These are phyloP conservation scores for Coemansia sp. DNA, from an alignment of 371 early-diverging fungal genomes.

Conservation along the genomic window DNA sequence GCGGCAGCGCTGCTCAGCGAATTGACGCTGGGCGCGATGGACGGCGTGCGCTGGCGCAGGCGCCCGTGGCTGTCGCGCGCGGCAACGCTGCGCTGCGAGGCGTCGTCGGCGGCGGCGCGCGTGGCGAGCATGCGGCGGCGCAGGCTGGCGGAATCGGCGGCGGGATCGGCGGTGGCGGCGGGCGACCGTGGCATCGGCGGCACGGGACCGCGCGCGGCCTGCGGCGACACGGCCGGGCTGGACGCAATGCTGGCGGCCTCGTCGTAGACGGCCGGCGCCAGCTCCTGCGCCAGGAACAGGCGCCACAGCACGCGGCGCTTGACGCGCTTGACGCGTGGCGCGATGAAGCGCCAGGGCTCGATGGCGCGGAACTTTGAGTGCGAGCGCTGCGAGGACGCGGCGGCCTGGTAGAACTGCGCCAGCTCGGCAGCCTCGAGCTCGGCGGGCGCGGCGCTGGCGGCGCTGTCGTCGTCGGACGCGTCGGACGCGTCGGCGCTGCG, in stretches of 20 bases:
- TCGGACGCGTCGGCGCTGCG: conserved; percentile 8
- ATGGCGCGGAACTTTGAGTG: conserved; percentile 25
- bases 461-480: conserved; percentile 3
- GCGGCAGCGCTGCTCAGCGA: conserved; percentile 4
- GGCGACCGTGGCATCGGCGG: too few species aligned
- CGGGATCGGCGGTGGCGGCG: not conserved
- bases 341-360: conserved; percentile 46
- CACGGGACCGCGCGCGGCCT: too few species aligned
- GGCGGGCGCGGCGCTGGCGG: conserved; percentile 3
- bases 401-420: conserved; percentile 15
- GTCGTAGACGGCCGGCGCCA: conserved; percentile 39
- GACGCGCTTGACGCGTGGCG: conserved; percentile 44
- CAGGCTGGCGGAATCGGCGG: conserved; percentile 9
- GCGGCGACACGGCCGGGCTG: not conserved
- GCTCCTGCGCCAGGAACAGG: conserved; percentile 49
- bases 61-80: not conserved
- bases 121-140: conserved; percentile 27
- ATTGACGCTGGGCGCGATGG: conserved; percentile 27
- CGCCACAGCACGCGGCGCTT: conserved; percentile 49
- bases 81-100: not conserved
- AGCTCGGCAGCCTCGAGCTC: not conserved
- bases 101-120: not conserved
- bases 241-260: conserved; percentile 13
- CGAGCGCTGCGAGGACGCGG: conserved; percentile 25
- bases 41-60: conserved; percentile 19